Evolutionary conservation across 768 basidiomycete genomes (phyloP), one percentile per base, ranked within the genome.

Genomic region (Pulveroboletus frians): DNA sequence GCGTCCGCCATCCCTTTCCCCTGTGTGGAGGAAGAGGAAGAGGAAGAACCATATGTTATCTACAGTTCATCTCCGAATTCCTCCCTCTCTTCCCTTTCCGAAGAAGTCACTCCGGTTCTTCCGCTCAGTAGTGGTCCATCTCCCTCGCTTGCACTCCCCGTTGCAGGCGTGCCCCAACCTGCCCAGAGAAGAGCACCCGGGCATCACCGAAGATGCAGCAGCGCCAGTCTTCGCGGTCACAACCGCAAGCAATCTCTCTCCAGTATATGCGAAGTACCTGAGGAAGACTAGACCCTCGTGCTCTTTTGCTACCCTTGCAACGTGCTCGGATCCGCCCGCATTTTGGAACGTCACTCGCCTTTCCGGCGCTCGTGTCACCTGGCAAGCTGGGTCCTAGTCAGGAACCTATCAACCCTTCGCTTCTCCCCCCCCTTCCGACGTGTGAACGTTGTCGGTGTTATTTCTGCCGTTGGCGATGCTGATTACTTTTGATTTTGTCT

Each of bases 1-100:
- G 38, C 62, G 21, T 60, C 65, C 18, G 42, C 43, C 38, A 23
- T 68, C 11, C 60, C 64, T 15, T 62, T 62, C 14, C 67, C 61
- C 17, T 55, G 48, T 9, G 49, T 52, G 14, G 66, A 61, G 29
- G 65, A 69, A 23, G 66, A 61, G 26, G 65, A 63, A 15, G 57
- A 66, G n/a, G 65, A 67, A 29, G 66, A 67, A 13, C 66, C 66
- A 9, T 67, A 67, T 36, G 37, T 67, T 47, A 67, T 67, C 7
- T 67, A 67, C 35, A 68, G 67, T 47, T 63, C 66, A 15, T 67
- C 66, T 35, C 66, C 66, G 9, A 64, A 48, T 4, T 66, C 66
- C 0, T 67, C 63, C 23, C 53, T 69, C 3, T 69, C 66, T 5
- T 66, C 66, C 7, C 64, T 66, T 32, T 57, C 66, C 36, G 63